Percentiles rank a stretch among this genome's conserved stretches.
phyloP scores from a whole-genome alignment of 768 basidiomycete species.

The Termitomyces sp. region DNA sequence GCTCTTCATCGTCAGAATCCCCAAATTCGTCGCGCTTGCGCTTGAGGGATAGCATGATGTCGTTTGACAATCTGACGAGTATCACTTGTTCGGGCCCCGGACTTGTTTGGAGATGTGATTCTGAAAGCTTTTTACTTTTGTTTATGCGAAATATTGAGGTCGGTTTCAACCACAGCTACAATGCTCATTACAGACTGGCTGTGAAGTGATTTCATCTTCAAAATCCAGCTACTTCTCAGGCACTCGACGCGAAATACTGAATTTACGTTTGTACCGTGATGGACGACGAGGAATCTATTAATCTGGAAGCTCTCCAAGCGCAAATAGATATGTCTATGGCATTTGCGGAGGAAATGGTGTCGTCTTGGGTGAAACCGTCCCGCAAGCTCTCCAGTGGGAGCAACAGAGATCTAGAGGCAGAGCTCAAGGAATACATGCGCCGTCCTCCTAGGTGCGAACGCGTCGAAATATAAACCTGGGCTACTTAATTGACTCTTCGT shows the following conservation, averaged over 20 bases:
- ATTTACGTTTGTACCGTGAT: conserved; percentile 8
- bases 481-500: conserved; percentile 4
- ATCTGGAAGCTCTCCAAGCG: conserved; percentile 69
- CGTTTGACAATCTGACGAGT: neutral
- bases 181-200: neutral
- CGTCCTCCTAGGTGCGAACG: conserved; percentile 59
- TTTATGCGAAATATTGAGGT: neutral
- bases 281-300: conserved; percentile 51
- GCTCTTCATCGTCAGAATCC: conserved; percentile 57
- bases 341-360: conserved; percentile 64
- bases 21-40: conserved; percentile 49
- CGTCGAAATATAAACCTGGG: conserved; percentile 4
- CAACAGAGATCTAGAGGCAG: conserved; percentile 37
- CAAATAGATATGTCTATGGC: conserved; percentile 80
- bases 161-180: neutral
- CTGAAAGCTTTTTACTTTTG: neutral
- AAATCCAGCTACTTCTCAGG: neutral
- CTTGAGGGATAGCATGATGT: conserved; percentile 34
- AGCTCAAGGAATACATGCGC: conserved; percentile 63
- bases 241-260: neutral
- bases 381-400: conserved; percentile 31
- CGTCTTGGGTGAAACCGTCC: conserved; percentile 70
- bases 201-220: neutral
- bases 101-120: neutral
- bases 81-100: neutral